phyloP scores from a whole-genome alignment of 2,329 filamentous ascomycete species.

The Celoporthe dispersa region DNA sequence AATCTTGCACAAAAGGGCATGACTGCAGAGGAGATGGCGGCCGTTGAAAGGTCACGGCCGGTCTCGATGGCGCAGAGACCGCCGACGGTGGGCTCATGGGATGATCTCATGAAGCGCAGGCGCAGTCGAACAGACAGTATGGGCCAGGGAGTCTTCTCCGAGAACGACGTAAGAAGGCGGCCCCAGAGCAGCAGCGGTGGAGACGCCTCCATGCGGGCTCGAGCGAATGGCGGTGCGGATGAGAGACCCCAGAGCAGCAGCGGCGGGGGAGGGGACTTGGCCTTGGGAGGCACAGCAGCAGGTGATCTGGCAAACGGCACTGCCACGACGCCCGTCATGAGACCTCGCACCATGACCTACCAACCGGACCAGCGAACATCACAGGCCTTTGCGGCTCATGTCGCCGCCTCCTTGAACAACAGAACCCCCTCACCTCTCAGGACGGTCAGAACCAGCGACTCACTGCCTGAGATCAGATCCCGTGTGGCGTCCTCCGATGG shows the following conservation, averaged over 20 bases:
- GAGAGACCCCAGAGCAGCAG: conserved; percentile 19
- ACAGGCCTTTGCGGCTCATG: conserved; percentile 19
- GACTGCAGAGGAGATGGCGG: conserved; percentile 20
- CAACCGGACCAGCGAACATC: conserved; percentile 23
- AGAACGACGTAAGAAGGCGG: conserved; percentile 16
- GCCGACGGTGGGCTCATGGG: conserved; percentile 27
- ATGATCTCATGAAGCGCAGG: conserved; percentile 25
- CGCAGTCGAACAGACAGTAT: conserved; percentile 21
- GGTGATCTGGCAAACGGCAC: not conserved
- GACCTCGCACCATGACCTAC: conserved; percentile 25
- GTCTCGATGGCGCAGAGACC: conserved; percentile 10
- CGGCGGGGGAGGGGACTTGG: not conserved
- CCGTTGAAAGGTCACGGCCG: conserved; percentile 18
- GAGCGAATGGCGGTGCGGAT: not conserved
- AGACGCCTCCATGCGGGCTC: not conserved
- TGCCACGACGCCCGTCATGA: not conserved
- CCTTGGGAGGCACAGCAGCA: conserved; percentile 10
- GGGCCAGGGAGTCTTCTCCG: conserved; percentile 11
- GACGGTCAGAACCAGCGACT: conserved; percentile 14
- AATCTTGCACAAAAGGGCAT: not conserved
- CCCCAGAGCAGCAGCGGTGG: conserved; percentile 20
- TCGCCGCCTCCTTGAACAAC: conserved; percentile 17
- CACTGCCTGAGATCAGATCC: conserved; percentile 13
- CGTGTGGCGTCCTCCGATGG: not conserved
- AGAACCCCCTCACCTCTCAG: conserved; percentile 21